Percentiles rank a stretch among this genome's conserved stretches.
Evolutionary conservation across 441 rosid species (phyloP).

Genomic region (Adansonia madagascariensis): DNA sequence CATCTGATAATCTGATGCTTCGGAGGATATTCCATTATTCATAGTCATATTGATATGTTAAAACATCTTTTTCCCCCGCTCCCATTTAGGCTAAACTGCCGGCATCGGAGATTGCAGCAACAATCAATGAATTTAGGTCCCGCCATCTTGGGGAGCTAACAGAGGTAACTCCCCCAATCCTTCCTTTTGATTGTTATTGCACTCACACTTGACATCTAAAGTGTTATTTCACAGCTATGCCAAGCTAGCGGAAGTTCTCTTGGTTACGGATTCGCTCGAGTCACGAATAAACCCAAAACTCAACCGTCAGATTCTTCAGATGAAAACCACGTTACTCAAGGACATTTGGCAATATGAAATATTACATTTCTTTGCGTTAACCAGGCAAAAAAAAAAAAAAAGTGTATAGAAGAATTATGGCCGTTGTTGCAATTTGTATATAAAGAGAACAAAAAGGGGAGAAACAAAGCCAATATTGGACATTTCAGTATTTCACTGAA

Average conservation of each 20-base stretch:
- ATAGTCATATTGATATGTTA: background rate
- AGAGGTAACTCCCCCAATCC: conserved; percentile 53
- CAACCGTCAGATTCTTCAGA: conserved; percentile 61
- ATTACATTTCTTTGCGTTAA: background rate
- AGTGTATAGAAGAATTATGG: conserved; percentile 37
- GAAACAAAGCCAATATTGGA: background rate
- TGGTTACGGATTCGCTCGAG: conserved; percentile 83
- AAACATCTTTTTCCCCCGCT: background rate
- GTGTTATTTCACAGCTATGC: conserved; percentile 58
- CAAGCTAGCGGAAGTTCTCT: conserved; percentile 87
- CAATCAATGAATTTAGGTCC: conserved; percentile 86
- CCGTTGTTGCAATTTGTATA: conserved; percentile 43
- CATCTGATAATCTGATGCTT: background rate
- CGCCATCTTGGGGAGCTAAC: conserved; percentile 90
- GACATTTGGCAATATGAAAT: conserved; percentile 65
- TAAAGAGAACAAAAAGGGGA: conserved; percentile 27
- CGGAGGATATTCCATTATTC: background rate
- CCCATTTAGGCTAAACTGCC: conserved; percentile 79
- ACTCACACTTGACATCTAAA: background rate
- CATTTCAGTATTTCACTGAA: conserved; percentile 8
- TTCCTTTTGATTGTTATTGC: background rate
- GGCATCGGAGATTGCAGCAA: conserved; percentile 78
- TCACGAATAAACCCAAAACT: conserved; percentile 58
- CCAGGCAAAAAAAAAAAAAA: conserved; percentile 21
- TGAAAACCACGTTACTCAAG: conserved; percentile 67